phyloP scores from a whole-genome alignment of 768 basidiomycete genomes.

The Termitomyces sp. region DNA sequence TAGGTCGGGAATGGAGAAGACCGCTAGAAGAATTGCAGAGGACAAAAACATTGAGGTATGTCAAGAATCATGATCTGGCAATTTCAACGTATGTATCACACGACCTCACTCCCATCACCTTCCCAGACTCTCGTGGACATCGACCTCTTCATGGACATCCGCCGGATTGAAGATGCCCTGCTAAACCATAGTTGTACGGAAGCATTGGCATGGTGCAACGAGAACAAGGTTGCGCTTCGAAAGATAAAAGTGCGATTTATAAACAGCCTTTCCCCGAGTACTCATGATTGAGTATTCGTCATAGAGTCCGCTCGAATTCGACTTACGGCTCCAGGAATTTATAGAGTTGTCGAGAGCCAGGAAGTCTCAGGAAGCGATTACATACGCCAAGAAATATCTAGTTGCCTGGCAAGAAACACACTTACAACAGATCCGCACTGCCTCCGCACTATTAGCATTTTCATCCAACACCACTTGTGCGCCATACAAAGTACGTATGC shows the following conservation, averaged over 20 bases:
- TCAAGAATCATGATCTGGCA: neutral
- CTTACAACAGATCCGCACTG: conserved; percentile 71
- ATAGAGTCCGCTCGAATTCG: conserved; percentile 94
- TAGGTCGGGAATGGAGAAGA: conserved; percentile 71
- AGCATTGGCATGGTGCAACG: conserved; percentile 93
- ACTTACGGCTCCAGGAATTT: conserved; percentile 92
- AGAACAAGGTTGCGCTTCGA: conserved; percentile 89
- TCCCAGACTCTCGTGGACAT: conserved; percentile 82
- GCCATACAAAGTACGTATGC: conserved; percentile 68
- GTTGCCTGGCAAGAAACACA: conserved; percentile 83
- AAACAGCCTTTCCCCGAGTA: conserved; percentile 1
- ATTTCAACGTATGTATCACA: neutral
- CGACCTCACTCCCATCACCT: neutral
- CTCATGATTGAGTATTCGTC: neutral
- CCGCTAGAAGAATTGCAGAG: conserved; percentile 74
- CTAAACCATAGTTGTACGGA: conserved; percentile 76
- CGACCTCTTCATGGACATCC: conserved; percentile 87
- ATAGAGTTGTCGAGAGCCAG: conserved; percentile 82
- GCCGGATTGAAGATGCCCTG: conserved; percentile 82
- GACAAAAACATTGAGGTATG: conserved; percentile 79
- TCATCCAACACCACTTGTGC: conserved; percentile 66
- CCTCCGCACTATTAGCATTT: conserved; percentile 76
- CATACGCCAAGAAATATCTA: conserved; percentile 81
- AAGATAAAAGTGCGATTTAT: conserved; percentile 72
- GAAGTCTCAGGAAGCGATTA: conserved; percentile 73